These are phyloP conservation scores for Colletotrichum liaoningense DNA, from an alignment of 2,329 filamentous ascomycete genomes.

Conservation along the genomic window DNA sequence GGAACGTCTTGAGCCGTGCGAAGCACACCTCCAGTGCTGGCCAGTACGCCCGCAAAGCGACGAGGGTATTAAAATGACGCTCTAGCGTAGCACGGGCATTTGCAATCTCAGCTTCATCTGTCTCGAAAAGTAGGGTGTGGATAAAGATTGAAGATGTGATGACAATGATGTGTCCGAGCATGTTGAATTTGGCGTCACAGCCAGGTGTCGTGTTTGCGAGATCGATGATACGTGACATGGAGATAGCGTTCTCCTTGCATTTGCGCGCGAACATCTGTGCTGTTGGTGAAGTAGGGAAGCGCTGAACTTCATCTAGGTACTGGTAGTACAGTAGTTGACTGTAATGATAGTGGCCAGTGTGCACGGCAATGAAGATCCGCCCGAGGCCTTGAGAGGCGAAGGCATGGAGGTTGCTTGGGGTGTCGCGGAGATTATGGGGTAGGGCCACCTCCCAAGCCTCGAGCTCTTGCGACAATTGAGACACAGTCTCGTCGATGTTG, in stretches of 20 bases:
- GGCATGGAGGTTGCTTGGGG: slow-evolving; percentile 49
- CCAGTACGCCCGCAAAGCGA: slow-evolving; percentile 53
- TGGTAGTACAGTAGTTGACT: slow-evolving; percentile 60
- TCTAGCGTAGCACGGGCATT: slow-evolving; percentile 51
- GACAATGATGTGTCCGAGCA: slow-evolving; percentile 59
- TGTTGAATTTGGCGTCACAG: slow-evolving; percentile 55
- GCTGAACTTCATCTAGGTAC: slow-evolving; percentile 47
- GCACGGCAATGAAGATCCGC: slow-evolving; percentile 55
- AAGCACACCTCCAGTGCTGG: slow-evolving; percentile 52
- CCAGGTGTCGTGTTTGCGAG: slow-evolving; percentile 47
- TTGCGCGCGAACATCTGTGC: slow-evolving; percentile 46
- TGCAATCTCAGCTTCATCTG: slow-evolving; percentile 47
- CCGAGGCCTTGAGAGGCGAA: slow-evolving; percentile 53
- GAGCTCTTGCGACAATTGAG: slow-evolving; percentile 45
- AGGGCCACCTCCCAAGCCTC: slow-evolving; percentile 49
- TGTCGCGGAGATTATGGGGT: slow-evolving; percentile 50
- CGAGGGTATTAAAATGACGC: slow-evolving; percentile 58
- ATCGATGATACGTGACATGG: slow-evolving; percentile 54
- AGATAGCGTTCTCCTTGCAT: slow-evolving; percentile 52
- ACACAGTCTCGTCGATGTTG: slow-evolving; percentile 46
- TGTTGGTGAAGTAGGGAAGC: slow-evolving; percentile 39
- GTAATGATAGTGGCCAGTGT: slow-evolving; percentile 60
- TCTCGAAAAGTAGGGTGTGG: slow-evolving; percentile 56
- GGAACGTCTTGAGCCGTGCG: slow-evolving; percentile 53
- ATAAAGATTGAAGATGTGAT: slow-evolving; percentile 59